Conservation (phyloP, 2,329 filamentous ascomycete genomes). For the Paracamarosporium sp. region DNA sequence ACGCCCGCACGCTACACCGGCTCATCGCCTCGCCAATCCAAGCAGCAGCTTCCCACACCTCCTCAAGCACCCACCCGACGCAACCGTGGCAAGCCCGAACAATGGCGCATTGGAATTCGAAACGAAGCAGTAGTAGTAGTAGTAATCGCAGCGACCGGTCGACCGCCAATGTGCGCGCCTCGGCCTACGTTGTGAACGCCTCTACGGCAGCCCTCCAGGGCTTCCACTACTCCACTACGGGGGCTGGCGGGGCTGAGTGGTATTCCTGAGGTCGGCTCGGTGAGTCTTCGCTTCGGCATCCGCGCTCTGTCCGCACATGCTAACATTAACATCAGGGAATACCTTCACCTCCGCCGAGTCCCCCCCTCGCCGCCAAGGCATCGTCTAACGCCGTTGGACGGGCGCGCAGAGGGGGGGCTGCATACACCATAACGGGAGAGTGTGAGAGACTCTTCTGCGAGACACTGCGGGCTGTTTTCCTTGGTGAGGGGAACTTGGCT, state of each 20-base stretch:
- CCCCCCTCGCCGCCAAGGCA: slow-evolving; percentile 81
- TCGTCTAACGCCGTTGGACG: slow-evolving; percentile 60
- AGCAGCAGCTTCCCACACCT: slow-evolving; percentile 1
- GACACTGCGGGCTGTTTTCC: slow-evolving; percentile 91
- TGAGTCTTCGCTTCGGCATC: slow-evolving; percentile 27
- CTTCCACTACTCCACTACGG: slow-evolving; percentile 95
- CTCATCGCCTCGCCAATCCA: neutral
- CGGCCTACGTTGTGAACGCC: slow-evolving; percentile 84
- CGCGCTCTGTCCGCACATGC: neutral
- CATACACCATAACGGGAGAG: slow-evolving; percentile 97
- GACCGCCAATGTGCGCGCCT: slow-evolving; percentile 82
- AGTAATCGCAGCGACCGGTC: slow-evolving; percentile 63
- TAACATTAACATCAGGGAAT: slow-evolving; percentile 65
- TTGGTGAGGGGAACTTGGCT: slow-evolving; percentile 86
- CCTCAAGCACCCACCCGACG: slow-evolving; percentile 21
- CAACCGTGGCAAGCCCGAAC: slow-evolving; percentile 57
- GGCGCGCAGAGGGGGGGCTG: slow-evolving; percentile 80
- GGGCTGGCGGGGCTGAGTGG: slow-evolving; percentile 68
- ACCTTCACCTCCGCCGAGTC: slow-evolving; percentile 85
- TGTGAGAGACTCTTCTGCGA: slow-evolving; percentile 99
- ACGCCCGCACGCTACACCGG: neutral
- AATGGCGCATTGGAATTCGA: slow-evolving; percentile 75
- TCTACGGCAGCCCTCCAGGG: slow-evolving; percentile 74
- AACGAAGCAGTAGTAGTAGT: slow-evolving; percentile 79
- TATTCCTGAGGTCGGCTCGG: slow-evolving; percentile 55